Evolutionary conservation across 306 rosid species (phyloP), one percentile per base, ranked within the genome.

Genomic region (Vicia villosa): DNA sequence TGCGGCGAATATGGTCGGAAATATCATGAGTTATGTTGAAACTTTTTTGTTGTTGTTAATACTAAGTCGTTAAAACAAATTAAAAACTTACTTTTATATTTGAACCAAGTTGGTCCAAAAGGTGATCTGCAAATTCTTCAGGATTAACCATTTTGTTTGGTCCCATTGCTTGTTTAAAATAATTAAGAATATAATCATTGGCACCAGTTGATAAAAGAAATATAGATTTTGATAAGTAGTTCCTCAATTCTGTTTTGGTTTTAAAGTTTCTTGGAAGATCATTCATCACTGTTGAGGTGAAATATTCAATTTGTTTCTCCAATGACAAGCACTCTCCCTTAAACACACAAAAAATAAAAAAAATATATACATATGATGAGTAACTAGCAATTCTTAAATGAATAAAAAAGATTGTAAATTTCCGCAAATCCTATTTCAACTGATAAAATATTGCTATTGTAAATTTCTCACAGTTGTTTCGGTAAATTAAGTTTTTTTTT

Each of bases 321-420:
- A 76, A 26, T 49, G 80, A 76, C 46, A 68, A 59, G 8, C 74
- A 75, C 3, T 22, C 69, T 15, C 74, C 80, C 80, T 75, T 6
- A 10, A 5, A 19, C 22, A 66, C 5, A 74, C 2, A 55, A 42
- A 30, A 9, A 7, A 14, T n/a, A n/a, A n/a, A n/a, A n/a, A n/a
- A n/a, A n/a, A n/a, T n/a, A n/a, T n/a, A n/a, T n/a, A 7, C 5
- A 32, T 10, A 43, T 30, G 19, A 40, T 65, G 4, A 74, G 52
- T 4, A 1, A 64, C 1, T 0, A 11, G 4, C 8, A 52, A 74
- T 8, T 1, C 26, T 13, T 11, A 0, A 59, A 20, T 24, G 4
- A 24, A 24, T 24, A 24, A 24, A 24, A 24, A 24, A n/a, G n/a
- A 24, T 24, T 24, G 3, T 3, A 24, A 24, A 24, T 24, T 3